Percentiles rank a stretch among this genome's conserved stretches.
Evolutionary conservation across 768 basidiomycete species (phyloP).

Genomic region (Russula vinacea): DNA sequence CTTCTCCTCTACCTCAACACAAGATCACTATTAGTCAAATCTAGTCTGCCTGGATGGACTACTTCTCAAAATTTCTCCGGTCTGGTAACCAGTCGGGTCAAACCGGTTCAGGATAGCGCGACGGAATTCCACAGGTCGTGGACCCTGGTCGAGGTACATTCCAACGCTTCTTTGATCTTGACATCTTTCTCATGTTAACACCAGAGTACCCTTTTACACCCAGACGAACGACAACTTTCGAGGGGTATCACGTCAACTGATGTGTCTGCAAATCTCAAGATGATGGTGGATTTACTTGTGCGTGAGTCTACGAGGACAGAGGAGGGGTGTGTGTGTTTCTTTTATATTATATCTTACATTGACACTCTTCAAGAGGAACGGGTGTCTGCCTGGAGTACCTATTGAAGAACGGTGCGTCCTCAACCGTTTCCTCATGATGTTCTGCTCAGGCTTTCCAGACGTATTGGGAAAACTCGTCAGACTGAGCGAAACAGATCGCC

Average conservation of each 20-base stretch:
- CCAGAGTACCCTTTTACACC: slow-evolving; percentile 78
- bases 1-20: background rate
- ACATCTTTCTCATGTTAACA: slow-evolving; percentile 20
- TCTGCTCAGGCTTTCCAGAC: slow-evolving; percentile 46
- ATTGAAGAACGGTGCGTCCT: slow-evolving; percentile 70
- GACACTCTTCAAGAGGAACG: slow-evolving; percentile 55
- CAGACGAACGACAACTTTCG: slow-evolving; percentile 84
- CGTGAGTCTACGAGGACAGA: slow-evolving; percentile 82
- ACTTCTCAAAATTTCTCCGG: slow-evolving; percentile 77
- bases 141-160: slow-evolving; percentile 63
- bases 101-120: slow-evolving; percentile 59
- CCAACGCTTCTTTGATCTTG: background rate
- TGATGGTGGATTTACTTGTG: slow-evolving; percentile 82
- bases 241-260: slow-evolving; percentile 78
- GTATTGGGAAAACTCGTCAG: slow-evolving; percentile 80
- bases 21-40: background rate
- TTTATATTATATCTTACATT: slow-evolving; percentile 8
- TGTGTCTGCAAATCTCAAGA: slow-evolving; percentile 70
- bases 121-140: slow-evolving; percentile 76
- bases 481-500: slow-evolving; percentile 80
- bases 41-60: slow-evolving; percentile 55
- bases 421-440: background rate
- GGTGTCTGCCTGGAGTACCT: slow-evolving; percentile 90
- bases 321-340: slow-evolving; percentile 76
- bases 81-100: slow-evolving; percentile 48